These are phyloP conservation scores for Anthostomella pinea DNA, from an alignment of 2,329 filamentous ascomycete species.

Conservation along the genomic window DNA sequence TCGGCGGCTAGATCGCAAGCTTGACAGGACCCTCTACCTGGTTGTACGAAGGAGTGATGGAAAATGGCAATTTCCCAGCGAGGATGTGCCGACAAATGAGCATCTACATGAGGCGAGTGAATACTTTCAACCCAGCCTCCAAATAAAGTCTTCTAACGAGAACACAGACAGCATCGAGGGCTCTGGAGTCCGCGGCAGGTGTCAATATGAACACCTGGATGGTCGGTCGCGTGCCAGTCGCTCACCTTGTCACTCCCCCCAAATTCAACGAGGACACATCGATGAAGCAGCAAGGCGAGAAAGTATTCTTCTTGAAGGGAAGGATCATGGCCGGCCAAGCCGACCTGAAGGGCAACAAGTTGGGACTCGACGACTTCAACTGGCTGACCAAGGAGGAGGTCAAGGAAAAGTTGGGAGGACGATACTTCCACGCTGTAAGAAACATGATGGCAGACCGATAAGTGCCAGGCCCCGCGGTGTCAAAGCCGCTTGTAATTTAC, in stretches of 20 bases:
- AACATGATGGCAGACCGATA: conserved; percentile 83
- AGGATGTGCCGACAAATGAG: conserved; percentile 66
- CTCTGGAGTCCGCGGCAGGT: conserved; percentile 74
- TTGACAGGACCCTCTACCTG: conserved; percentile 84
- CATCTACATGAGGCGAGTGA: conserved; percentile 75
- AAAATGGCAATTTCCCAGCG: conserved; percentile 79
- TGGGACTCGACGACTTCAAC: conserved; percentile 78
- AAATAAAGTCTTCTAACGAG: conserved; percentile 16
- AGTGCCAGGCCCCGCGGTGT: conserved; percentile 6
- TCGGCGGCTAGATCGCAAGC: conserved; percentile 71
- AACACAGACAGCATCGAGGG: conserved; percentile 73
- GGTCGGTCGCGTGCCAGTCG: conserved; percentile 84
- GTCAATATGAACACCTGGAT: conserved; percentile 99
- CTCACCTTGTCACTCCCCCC: conserved; percentile 65
- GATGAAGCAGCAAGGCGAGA: conserved; percentile 59
- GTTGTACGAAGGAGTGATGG: conserved; percentile 72
- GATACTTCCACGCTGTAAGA: conserved; percentile 72
- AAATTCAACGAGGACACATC: conserved; percentile 41
- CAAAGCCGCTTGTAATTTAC: conserved; percentile 15
- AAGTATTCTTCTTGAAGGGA: conserved; percentile 94
- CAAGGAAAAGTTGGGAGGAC: conserved; percentile 57
- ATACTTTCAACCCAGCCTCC: background rate
- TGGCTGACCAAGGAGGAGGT: conserved; percentile 94
- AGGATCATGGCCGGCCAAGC: conserved; percentile 97
- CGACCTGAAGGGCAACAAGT: conserved; percentile 67